Evolutionary conservation across 2,329 filamentous ascomycete species (phyloP).

Genomic region (Penicillium sp.): DNA sequence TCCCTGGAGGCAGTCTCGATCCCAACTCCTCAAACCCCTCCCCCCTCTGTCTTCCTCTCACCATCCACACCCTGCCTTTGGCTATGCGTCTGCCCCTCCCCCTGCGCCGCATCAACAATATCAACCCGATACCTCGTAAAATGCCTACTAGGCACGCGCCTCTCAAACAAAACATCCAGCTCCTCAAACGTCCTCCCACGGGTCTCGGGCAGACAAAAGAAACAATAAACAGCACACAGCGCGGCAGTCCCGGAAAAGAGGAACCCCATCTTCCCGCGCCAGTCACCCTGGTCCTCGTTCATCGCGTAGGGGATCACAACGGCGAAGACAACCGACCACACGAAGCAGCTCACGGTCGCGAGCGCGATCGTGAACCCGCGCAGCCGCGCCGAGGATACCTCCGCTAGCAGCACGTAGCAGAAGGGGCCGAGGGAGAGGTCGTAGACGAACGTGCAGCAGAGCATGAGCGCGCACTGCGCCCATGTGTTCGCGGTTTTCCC

Average conservation of each 20-base stretch:
- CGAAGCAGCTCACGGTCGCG: not conserved
- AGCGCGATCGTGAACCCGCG: conserved; percentile 9
- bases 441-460: conserved; percentile 53
- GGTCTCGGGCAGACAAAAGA: conserved; percentile 39
- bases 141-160: conserved; percentile 27
- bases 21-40: not conserved
- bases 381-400: conserved; percentile 17
- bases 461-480: conserved; percentile 47
- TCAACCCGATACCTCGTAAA: conserved; percentile 21
- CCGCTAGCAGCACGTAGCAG: conserved; percentile 28
- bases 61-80: not conserved
- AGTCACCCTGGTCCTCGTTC: conserved; percentile 37
- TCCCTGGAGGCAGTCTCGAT: too few species aligned
- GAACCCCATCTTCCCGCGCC: conserved; percentile 40
- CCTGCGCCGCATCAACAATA: not conserved
- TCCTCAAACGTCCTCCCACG: conserved; percentile 38
- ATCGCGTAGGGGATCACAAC: conserved; percentile 43
- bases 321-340: conserved; percentile 29
- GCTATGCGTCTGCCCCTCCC: not conserved
- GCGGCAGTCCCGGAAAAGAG: conserved; percentile 34
- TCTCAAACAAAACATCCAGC: conserved; percentile 38
- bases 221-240: conserved; percentile 36
- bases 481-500: conserved; percentile 34
- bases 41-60: too few species aligned
- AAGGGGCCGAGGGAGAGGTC: conserved; percentile 14